Base-by-base conservation (phyloP, 2,329 filamentous ascomycete species). In the Tetracladium maxilliforme region DNA sequence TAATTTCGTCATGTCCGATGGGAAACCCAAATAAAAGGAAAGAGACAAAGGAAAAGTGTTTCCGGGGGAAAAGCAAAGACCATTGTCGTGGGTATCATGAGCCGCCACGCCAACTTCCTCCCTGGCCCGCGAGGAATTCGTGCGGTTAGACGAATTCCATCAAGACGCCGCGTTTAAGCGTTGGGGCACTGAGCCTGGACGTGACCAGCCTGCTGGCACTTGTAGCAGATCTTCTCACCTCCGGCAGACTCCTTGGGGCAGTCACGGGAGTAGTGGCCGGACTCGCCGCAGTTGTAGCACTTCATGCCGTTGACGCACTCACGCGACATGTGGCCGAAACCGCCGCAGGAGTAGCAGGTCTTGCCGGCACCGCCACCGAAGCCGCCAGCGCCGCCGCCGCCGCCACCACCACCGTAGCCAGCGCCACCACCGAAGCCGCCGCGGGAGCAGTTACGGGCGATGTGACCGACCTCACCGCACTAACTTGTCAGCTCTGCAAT, bases 151-250 rank as follows among this genome's bases (percentile, higher is more conserved):
- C n/a, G n/a, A n/a, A n/a, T n/a, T n/a, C n/a, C n/a, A n/a, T n/a
- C n/a, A n/a, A n/a, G n/a, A n/a, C n/a, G n/a, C n/a, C n/a, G n/a
- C n/a, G n/a, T n/a, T n/a, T n/a, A n/a, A n/a, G n/a, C n/a, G 65
- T 79, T 84, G 47, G 87, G 82, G 76, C 90, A 98, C 45, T 80
- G 72, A 43, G 81, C 73, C 71, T 94, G 87, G 51, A 95, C 78
- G 61, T 94, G 87, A 43, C 87, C 86, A 40, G 72, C 50, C 56
- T 74, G 68, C 58, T 75, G 69, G 67, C 70, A 95, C 68, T 92
- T 92, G 72, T 98, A 98, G 77, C 90, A 98, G 51, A 93, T 84
- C 54, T 92, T 87, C 70, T 95, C 87, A 47, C 71, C 69, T n/a
- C n/a, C n/a, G 41, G 74, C 70, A 31, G 81, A 80, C 60, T 93